Percentiles rank a stretch among this genome's conserved stretches.
These are phyloP conservation scores for Nicotiana paniculata DNA, from an alignment of 257 asterid genomes.

Conservation along the genomic window DNA sequence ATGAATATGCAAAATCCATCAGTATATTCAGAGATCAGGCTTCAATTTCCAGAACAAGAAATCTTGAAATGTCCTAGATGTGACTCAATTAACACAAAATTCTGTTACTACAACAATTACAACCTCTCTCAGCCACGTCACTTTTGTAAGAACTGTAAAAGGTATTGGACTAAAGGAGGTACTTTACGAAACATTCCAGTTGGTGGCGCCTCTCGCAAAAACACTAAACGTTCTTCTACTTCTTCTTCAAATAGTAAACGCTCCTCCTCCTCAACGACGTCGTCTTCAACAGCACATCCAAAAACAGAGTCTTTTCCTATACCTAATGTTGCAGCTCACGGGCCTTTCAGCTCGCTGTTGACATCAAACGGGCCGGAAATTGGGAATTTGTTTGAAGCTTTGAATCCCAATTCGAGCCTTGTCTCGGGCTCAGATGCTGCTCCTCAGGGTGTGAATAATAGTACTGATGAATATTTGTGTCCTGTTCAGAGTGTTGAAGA, in stretches of 20 bases:
- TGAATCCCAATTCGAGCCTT: constrained; percentile 20
- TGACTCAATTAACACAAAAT: constrained; percentile 69
- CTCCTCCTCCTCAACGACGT: constrained; percentile 11
- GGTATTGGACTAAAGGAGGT: constrained; percentile 96
- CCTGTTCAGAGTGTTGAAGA: constrained; percentile 23
- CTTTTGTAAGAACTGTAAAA: constrained; percentile 70
- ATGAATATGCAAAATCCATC: constrained; percentile 52
- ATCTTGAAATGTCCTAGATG: constrained; percentile 83
- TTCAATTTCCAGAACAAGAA: constrained; percentile 64
- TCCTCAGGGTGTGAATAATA: constrained; percentile 20
- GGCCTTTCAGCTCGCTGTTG: constrained; percentile 45
- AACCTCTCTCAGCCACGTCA: constrained; percentile 95
- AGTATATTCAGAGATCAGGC: constrained; percentile 48
- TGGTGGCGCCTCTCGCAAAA: constrained; percentile 75
- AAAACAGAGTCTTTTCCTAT: constrained; percentile 24
- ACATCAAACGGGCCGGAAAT: constrained; percentile 45
- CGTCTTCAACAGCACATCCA: constrained; percentile 14
- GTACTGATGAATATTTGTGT: constrained; percentile 19
- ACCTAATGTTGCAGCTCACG: constrained; percentile 12
- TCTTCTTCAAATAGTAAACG: constrained; percentile 15
- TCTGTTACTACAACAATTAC: constrained; percentile 88
- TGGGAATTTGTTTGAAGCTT: constrained; percentile 30
- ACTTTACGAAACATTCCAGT: constrained; percentile 77
- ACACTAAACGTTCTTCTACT: constrained; percentile 42
- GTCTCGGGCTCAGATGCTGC: constrained; percentile 9